Base-by-base conservation (phyloP, 768 basidiomycete genomes). In the Leucosporidium scottii region DNA sequence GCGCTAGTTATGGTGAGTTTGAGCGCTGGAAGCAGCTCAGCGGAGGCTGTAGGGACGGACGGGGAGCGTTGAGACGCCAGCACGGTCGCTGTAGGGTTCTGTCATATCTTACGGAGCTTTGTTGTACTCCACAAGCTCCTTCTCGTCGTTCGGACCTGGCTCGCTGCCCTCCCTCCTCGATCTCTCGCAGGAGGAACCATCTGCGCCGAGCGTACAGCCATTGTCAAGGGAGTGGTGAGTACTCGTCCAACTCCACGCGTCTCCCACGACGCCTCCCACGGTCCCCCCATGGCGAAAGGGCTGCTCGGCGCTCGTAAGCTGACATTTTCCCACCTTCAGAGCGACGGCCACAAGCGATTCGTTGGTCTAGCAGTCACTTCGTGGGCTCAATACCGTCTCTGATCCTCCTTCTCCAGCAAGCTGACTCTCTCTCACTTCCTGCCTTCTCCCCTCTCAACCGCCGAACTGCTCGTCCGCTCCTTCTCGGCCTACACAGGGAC, bases 201-300 rank as follows among this genome's bases (percentile, higher is more conserved):
- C 67, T 98, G 94, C 72, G 94, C 94, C 0, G 94, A 99, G 77
- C 82, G 93, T 36, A 97, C 94, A 0, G 93, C 93, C 0, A 81
- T 99, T 62, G 88, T 92, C n/a, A 96, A 96, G 78, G 93, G 91
- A 31, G 86, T 88, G 27, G 93, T 93, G 70, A 78, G 90, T 82
- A 4, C 10, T 34, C 48, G 28, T 48, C n/a, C 34, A 34, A 34
- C 34, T n/a, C n/a, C n/a, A n/a, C n/a, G n/a, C 34, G 34, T 34
- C 34, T 34, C 34, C 5, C 10, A 34, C 34, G 4, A 10, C 34
- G 5, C 34, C 5, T 34, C 10, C 34, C 5, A 10, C 34, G 4
- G 34, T 34, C 34, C 10, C 10, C 34, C 10, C 5, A 34, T 10
- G 34, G 34, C 34, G 34, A 34, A 4, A 34, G 34, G 8, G 7